Conservation (phyloP, 179 eudicot species). For the Spergularia azorica region DNA sequence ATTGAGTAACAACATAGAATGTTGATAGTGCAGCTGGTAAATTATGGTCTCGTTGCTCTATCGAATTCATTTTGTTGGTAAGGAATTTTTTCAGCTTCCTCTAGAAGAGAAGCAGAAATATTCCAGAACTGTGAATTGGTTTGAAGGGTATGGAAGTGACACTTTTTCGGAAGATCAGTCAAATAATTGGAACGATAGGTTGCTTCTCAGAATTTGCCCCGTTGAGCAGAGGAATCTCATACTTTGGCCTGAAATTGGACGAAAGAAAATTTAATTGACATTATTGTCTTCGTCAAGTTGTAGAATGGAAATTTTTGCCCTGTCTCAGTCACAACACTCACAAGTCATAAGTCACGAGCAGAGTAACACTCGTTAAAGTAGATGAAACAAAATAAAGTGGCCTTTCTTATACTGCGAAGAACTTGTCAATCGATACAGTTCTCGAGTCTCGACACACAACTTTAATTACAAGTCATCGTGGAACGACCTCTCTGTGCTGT, state of each 20-base stretch:
- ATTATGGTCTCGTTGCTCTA: slow-evolving; percentile 11
- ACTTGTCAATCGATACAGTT: too few species aligned
- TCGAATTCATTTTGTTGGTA: slow-evolving; percentile 11
- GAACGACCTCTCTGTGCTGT: too few species aligned
- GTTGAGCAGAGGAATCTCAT: slow-evolving; percentile 1
- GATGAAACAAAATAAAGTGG: too few species aligned
- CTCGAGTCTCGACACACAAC: too few species aligned
- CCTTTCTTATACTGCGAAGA: too few species aligned
- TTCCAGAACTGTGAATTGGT: neutral
- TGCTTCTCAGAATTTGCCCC: slow-evolving; percentile 27
- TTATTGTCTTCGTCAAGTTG: too few species aligned
- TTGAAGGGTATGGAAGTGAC: slow-evolving; percentile 34
- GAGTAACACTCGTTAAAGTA: too few species aligned
- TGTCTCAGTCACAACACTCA: too few species aligned
- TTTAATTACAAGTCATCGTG: too few species aligned
- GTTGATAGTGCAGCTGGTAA: slow-evolving; percentile 1
- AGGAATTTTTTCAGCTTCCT: slow-evolving; percentile 20
- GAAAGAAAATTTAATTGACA: too few species aligned
- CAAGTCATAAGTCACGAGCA: too few species aligned
- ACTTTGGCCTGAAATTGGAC: slow-evolving; percentile 28
- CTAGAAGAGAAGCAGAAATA: slow-evolving; percentile 10
- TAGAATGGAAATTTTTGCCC: too few species aligned
- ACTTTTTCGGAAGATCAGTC: neutral
- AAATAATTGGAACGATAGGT: slow-evolving; percentile 27
- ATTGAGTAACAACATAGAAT: neutral